Conservation (phyloP, 495 filamentous ascomycete genomes). For the Alectoria sarmentosa region DNA sequence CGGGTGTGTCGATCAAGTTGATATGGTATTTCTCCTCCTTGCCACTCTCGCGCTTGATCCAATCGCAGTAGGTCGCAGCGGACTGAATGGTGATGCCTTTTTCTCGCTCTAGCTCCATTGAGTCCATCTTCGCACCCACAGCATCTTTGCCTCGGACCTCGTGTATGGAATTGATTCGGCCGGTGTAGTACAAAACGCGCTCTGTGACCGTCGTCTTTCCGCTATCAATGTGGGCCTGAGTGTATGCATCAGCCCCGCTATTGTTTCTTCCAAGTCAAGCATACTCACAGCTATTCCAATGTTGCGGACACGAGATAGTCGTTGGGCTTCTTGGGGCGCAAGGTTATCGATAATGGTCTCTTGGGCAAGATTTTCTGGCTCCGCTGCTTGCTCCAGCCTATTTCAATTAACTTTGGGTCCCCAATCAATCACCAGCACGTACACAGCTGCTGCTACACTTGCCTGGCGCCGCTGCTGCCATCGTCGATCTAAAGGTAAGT, state of each 20-base stretch:
- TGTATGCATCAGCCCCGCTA: neutral
- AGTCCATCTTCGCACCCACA: constrained; percentile 99
- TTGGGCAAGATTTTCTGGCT: constrained; percentile 54
- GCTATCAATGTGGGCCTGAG: constrained; percentile 94
- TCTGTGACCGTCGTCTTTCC: constrained; percentile 98
- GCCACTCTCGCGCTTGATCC: constrained; percentile 75
- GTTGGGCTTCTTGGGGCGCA: constrained; percentile 63
- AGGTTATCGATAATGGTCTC: constrained; percentile 66
- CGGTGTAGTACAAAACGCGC: constrained; percentile 97
- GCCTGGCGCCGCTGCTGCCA: constrained; percentile 33
- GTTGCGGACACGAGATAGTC: constrained; percentile 77
- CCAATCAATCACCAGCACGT: constrained; percentile 19
- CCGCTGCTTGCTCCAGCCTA: constrained; percentile 56
- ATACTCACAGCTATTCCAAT: constrained; percentile 89
- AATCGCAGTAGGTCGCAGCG: constrained; percentile 96
- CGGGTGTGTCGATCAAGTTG: constrained; percentile 98
- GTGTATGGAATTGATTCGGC: constrained; percentile 92
- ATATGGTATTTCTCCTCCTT: constrained; percentile 89
- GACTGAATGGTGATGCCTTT: constrained; percentile 99
- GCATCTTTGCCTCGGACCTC: constrained; percentile 94
- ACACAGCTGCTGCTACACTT: constrained; percentile 40
- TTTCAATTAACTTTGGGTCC: constrained; percentile 2
- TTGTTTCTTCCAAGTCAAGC: constrained; percentile 4
- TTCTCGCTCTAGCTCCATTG: constrained; percentile 96
- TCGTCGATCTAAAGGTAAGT: constrained; percentile 24